Evolutionary conservation across 2,329 filamentous ascomycete genomes (phyloP), one percentile per base, ranked within the genome.

Genomic region (Parascedosporium putredinis): DNA sequence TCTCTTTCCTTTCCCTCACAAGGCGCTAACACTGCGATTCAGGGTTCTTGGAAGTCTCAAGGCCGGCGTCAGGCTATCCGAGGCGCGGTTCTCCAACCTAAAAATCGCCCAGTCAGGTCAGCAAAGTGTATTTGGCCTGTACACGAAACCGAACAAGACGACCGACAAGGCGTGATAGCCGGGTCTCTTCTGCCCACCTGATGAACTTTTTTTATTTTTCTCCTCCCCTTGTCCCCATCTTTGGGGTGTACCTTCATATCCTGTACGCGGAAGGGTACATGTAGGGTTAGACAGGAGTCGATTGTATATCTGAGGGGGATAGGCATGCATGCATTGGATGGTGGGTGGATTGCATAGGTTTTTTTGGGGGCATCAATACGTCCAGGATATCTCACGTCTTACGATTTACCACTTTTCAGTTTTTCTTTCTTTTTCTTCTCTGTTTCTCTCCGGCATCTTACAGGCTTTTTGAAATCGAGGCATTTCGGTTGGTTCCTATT

Each of bases 41-140:
- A 87, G 85, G 87, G 79, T 87, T 5, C 67, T 95, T n/a, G 86
- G 94, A 61, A 90, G 88, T 62, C 74, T 95, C 56, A 86, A 84
- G 56, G 81, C 76, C 1, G 84, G 83, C 3, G 87, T 79, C 62
- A 74, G 89, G 50, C 71, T 94, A 38, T 74, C 85, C 0, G 90
- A 96, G 67, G 76, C 81, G 24, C 72, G 78, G 49, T 95, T 90
- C 61, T 73, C 78, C 29, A 76, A 72, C 40, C 62, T 86, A 55
- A 81, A 78, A 56, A 64, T 86, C 47, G 81, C 79, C 5, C 63
- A 75, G 0, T 76, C 73, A 56, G 73, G 76, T 3, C 85, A 89
- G 62, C 68, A 68, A 55, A 86, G 82, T 63, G 78, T 90, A 40
- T 76, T 79, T 57, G 69, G 66, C 18, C 67, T 79, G 56, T 79